Evolutionary conservation across 179 eudicot species (phyloP).

Genomic region (Patellifolia procumbens): DNA sequence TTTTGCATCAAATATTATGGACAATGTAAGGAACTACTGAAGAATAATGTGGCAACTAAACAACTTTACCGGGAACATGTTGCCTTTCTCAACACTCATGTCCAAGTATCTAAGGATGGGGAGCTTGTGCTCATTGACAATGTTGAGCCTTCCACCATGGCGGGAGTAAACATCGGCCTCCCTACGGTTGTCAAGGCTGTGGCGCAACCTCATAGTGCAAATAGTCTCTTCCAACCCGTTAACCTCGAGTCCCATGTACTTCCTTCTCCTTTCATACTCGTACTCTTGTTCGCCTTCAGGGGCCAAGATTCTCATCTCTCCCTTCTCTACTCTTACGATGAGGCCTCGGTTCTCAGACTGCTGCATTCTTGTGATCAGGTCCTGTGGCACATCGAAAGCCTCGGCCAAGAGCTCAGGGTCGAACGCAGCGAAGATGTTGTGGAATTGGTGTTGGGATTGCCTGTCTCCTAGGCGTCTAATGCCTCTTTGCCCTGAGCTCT

Average conservation of each 20-base stretch:
- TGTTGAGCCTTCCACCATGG: constrained; percentile 55
- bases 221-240: constrained; percentile 58
- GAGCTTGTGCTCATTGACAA: constrained; percentile 57
- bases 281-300: constrained; percentile 36
- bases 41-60: no score
- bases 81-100: constrained; percentile 69
- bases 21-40: no score
- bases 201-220: constrained; percentile 52
- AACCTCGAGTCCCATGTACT: constrained; percentile 30
- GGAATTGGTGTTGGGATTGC: constrained; percentile 29
- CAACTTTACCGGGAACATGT: constrained; percentile 51
- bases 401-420: constrained; percentile 55
- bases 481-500: constrained; percentile 19
- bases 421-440: constrained; percentile 51
- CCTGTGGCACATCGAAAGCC: constrained; percentile 40
- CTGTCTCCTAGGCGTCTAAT: not conserved
- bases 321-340: constrained; percentile 47
- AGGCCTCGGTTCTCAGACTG: constrained; percentile 39
- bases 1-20: no score
- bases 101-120: constrained; percentile 58
- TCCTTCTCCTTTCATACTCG: constrained; percentile 19
- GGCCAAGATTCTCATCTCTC: constrained; percentile 38
- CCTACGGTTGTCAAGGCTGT: constrained; percentile 45
- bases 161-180: constrained; percentile 59
- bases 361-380: constrained; percentile 53